Percentiles rank a stretch among this genome's conserved stretches.
Evolutionary conservation across 345 rosid species (phyloP).

Genomic region (Eucalyptus sideroxylon): DNA sequence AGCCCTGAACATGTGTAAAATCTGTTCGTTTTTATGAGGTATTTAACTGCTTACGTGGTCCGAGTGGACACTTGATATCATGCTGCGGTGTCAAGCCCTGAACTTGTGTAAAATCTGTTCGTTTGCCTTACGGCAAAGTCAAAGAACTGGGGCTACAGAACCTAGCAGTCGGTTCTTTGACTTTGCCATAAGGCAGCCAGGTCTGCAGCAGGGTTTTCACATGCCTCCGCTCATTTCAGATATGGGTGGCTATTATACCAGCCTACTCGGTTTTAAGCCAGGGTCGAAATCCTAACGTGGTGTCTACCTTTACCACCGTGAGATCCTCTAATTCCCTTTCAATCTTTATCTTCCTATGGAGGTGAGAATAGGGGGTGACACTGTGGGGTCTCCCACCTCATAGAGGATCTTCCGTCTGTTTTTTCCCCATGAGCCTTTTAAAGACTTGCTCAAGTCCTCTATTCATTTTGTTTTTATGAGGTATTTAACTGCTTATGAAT

Average conservation of each 20-base stretch:
- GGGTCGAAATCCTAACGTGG: fast-evolving
- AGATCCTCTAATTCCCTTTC: fast-evolving
- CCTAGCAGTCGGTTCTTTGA: too few relatives aligned
- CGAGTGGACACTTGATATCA: not conserved
- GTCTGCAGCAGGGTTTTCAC: too few relatives aligned
- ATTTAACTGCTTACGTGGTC: not conserved
- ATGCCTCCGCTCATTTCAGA: fast-evolving
- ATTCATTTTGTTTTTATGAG: too few relatives aligned
- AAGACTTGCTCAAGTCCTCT: too few relatives aligned
- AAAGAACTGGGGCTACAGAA: too few relatives aligned
- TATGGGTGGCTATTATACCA: fast-evolving
- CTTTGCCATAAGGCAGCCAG: too few relatives aligned
- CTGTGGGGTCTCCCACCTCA: fast-evolving
- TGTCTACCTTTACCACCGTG: fast-evolving
- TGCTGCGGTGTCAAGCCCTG: not conserved
- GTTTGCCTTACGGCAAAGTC: too few relatives aligned
- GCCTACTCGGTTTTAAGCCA: fast-evolving
- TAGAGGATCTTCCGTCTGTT: fast-evolving
- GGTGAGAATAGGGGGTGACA: too few relatives aligned
- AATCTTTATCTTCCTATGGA: fast-evolving
- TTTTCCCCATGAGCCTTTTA: too few relatives aligned
- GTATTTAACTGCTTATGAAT: not conserved
- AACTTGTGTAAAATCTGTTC: not conserved
- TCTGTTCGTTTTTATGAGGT: not conserved
- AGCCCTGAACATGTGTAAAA: not conserved